phyloP scores from a whole-genome alignment of 2,329 filamentous ascomycete genomes.

The Thelonectria blattea region DNA sequence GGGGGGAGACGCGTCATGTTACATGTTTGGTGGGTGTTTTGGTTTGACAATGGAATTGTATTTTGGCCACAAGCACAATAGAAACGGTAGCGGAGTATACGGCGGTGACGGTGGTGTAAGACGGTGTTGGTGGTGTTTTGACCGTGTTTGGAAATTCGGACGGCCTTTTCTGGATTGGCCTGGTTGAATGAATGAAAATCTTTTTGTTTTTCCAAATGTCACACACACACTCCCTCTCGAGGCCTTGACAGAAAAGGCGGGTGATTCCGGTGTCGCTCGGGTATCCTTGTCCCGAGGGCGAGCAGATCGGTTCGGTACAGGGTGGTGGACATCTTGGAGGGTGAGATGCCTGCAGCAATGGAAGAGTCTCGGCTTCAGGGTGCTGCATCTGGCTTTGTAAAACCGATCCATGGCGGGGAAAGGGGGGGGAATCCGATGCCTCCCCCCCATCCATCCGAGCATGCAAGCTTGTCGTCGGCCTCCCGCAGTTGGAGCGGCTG shows the following conservation, averaged over 20 bases:
- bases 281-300: slow-evolving; percentile 14
- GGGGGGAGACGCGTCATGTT: slow-evolving; percentile 1
- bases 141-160: slow-evolving; percentile 27
- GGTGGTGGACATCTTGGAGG: background rate
- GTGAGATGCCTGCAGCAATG: background rate
- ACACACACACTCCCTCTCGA: background rate
- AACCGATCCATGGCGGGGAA: background rate
- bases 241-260: background rate
- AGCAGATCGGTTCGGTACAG: slow-evolving; percentile 15
- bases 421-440: background rate
- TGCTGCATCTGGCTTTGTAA: background rate
- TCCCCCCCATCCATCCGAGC: background rate
- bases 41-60: slow-evolving; percentile 6
- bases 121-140: slow-evolving; percentile 11
- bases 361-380: background rate
- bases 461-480: background rate
- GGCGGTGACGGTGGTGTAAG: slow-evolving; percentile 17
- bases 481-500: background rate
- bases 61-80: background rate
- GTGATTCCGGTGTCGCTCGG: slow-evolving; percentile 10
- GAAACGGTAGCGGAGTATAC: slow-evolving; percentile 6
- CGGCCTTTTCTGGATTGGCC: slow-evolving; percentile 10
- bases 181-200: slow-evolving; percentile 16
- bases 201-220: slow-evolving; percentile 11
- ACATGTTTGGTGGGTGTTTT: slow-evolving; percentile 5